These are phyloP conservation scores for Oldenlandia corymbosa DNA, from an alignment of 257 asterid species.

Conservation along the genomic window DNA sequence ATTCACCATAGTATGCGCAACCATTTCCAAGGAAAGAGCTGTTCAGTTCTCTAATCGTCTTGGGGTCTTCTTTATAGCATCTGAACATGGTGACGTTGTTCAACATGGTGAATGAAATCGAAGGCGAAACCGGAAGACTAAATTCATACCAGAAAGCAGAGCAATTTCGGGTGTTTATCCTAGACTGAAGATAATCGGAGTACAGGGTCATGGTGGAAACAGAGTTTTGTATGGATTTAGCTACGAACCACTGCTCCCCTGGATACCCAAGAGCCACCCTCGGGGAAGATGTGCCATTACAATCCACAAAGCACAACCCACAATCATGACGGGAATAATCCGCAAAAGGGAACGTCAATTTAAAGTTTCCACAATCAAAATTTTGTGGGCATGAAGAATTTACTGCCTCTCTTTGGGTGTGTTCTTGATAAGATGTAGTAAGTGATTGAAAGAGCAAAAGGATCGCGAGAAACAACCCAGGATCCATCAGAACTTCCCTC, in stretches of 20 bases:
- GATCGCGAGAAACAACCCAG: conserved; percentile 1
- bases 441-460: neutral
- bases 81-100: conserved; percentile 21
- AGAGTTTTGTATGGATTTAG: neutral
- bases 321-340: conserved; percentile 3
- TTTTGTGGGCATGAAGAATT: neutral
- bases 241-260: neutral
- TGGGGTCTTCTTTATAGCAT: neutral
- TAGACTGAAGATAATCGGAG: neutral
- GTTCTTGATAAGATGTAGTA: neutral
- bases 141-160: neutral
- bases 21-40: neutral
- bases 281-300: conserved; percentile 10
- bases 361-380: conserved; percentile 22
- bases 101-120: conserved; percentile 6
- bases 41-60: no score
- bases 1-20: neutral
- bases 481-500: no score
- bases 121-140: conserved; percentile 6
- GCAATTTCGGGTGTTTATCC: neutral
- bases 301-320: conserved; percentile 28
- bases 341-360: conserved; percentile 27
- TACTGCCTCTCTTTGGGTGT: neutral
- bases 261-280: conserved; percentile 11
- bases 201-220: neutral